These are phyloP conservation scores for Rheum nobile DNA, from an alignment of 148 eudicot species.

Conservation along the genomic window DNA sequence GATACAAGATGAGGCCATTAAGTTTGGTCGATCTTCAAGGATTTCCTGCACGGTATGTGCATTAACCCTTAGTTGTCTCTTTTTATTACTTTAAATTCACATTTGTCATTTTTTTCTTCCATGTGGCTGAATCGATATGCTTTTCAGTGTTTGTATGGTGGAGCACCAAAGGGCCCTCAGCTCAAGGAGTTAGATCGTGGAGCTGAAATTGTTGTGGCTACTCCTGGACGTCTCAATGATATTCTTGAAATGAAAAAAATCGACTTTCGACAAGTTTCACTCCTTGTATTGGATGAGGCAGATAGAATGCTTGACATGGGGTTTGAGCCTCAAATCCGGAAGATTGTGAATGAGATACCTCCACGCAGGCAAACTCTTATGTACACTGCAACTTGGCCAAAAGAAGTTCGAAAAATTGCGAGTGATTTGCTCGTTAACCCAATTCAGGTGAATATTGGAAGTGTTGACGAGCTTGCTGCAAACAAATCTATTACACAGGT, in stretches of 20 bases:
- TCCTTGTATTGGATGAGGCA: conserved; percentile 95
- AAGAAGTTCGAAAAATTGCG: conserved; percentile 87
- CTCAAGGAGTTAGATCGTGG: conserved; percentile 81
- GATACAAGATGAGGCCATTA: conserved; percentile 80
- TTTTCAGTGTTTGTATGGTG: conserved; percentile 89
- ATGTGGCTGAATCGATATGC: not conserved
- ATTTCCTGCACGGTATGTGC: conserved; percentile 66
- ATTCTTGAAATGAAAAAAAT: conserved; percentile 80
- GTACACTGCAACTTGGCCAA: conserved; percentile 99
- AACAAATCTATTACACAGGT: conserved; percentile 98
- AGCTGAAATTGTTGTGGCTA: conserved; percentile 91
- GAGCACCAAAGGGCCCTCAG: conserved; percentile 84
- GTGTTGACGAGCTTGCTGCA: conserved; percentile 83
- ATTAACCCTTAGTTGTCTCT: not conserved
- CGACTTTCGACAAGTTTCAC: conserved; percentile 78
- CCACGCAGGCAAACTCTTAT: conserved; percentile 90
- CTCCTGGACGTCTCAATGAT: conserved; percentile 99
- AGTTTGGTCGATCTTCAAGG: conserved; percentile 84
- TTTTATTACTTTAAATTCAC: not conserved
- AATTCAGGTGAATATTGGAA: conserved; percentile 93
- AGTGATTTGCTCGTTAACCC: conserved; percentile 81
- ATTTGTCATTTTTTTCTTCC: not conserved
- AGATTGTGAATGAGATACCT: conserved; percentile 95
- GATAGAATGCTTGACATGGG: conserved; percentile 99
- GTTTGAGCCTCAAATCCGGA: conserved; percentile 96